Conservation (phyloP, 768 basidiomycete species). For the Porpolomopsis calyptriformis region DNA sequence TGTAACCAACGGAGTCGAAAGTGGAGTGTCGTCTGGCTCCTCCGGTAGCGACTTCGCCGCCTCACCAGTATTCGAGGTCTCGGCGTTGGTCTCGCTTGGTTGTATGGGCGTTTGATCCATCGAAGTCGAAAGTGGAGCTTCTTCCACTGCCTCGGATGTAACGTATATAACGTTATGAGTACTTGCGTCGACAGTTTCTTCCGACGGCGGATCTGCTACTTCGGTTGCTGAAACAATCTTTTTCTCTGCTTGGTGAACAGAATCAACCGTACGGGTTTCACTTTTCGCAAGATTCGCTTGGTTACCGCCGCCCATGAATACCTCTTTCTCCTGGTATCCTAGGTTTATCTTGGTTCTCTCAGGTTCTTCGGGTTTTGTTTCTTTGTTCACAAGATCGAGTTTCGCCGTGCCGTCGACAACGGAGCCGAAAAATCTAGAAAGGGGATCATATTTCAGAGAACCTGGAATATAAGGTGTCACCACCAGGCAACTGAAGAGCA, state of each 20-base stretch:
- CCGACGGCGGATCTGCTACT: conserved; percentile 14
- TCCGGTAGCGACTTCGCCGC: no score
- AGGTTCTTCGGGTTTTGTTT: conserved; percentile 28
- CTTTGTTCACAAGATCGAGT: conserved; percentile 32
- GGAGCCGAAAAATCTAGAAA: conserved; percentile 64
- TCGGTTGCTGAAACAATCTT: conserved; percentile 31
- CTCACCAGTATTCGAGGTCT: no score
- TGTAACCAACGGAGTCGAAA: no score
- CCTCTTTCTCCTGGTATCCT: no score
- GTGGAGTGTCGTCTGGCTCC: no score
- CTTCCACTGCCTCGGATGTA: neutral
- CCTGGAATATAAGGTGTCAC: conserved; percentile 29
- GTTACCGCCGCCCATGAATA: no score
- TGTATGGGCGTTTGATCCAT: no score
- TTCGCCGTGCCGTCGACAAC: conserved; percentile 59
- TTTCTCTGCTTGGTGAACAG: neutral
- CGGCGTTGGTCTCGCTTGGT: no score
- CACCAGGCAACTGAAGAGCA: neutral
- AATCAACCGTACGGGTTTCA: no score
- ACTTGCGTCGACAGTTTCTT: neutral
- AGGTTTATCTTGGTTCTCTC: conserved; percentile 26
- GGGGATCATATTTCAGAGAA: conserved; percentile 58
- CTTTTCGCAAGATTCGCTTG: no score
- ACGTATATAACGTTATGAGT: neutral
- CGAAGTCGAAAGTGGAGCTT: neutral